Base-by-base conservation (phyloP, 2,329 filamentous ascomycete genomes). In the Fusarium citri region DNA sequence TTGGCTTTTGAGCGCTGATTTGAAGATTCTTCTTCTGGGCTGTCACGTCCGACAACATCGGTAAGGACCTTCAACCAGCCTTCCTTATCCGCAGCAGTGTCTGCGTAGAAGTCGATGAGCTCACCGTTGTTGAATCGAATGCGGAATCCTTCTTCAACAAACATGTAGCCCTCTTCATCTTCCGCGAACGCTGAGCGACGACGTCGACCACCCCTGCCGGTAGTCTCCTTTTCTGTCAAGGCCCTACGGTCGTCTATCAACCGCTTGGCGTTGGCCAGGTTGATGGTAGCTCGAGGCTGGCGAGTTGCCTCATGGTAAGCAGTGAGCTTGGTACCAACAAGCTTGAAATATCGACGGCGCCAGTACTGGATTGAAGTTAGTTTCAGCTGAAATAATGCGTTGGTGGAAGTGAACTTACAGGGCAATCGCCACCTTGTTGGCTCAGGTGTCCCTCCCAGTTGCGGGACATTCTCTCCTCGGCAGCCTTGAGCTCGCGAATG, bases 151-250 rank as follows among this genome's bases (percentile, higher is more conserved):
- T 99, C 96, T 80, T 99, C 96, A 55, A 99, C 95, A 79, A 99
- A 99, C 92, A 98, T 97, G 84, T 99, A 99, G 43, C 96, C 96
- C 78, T 99, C 96, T 81, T 99, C 96, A 72, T 99, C 96, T 80
- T 98, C 96, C 3, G 95, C 94, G 79, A 99, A 99, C 14, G 93
- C 96, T 34, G 94, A 98, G 79, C 97, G 94, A 59, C 96, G 92
- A 45, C 96, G 92, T 73, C 89, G 91, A 59, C 94, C 93, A 69
- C 88, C 88, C 77, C 90, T 92, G 60, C 91, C 92, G 16, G 87
- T 90, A 1, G 91, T 93, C 77, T 97, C 93, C 72, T 93, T 94
- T 76, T 97, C 92, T 9, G 91, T 93, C 49, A 99, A 85, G 22
- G 92, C 87, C 22, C 90, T 90, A 60, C 94, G 92, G 79, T 99